phyloP scores from a whole-genome alignment of 2,329 filamentous ascomycete species.

The Blumeria graminis region DNA sequence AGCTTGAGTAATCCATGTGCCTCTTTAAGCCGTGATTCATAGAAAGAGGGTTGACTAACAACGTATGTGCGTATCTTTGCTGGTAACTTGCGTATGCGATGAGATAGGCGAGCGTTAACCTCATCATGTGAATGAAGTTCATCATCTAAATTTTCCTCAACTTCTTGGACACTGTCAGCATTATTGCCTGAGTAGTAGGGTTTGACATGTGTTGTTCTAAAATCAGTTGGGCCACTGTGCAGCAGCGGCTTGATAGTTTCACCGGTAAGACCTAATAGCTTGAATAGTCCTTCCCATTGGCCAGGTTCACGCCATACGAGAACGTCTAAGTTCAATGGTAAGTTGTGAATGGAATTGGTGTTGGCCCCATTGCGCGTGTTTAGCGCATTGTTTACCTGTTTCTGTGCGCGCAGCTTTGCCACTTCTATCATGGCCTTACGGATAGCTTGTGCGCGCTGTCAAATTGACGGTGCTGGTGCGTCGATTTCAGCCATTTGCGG shows the following conservation, averaged over 20 bases:
- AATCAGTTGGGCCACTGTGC: not conserved
- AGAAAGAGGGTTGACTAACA: not conserved
- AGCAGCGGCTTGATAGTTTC: constrained; percentile 1
- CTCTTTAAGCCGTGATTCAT: not conserved
- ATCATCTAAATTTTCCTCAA: not conserved
- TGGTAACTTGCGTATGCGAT: not conserved
- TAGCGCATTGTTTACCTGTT: constrained; percentile 1
- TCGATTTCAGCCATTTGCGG: constrained; percentile 1
- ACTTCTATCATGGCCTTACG: constrained; percentile 3
- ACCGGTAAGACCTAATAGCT: not conserved
- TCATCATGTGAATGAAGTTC: not conserved
- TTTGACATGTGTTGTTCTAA: not conserved
- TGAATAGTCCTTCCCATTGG: not conserved
- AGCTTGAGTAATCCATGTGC: not conserved
- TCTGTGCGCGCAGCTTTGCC: not conserved
- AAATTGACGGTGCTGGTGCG: not conserved
- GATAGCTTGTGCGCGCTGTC: not conserved
- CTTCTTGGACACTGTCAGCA: not conserved
- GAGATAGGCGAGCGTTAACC: too few relatives aligned
- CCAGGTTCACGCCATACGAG: constrained; percentile 1
- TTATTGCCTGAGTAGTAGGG: not conserved
- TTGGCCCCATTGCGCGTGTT: not conserved
- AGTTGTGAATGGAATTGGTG: not conserved
- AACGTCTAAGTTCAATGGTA: constrained; percentile 2
- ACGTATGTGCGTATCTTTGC: not conserved